phyloP scores from a whole-genome alignment of 1,284 basidiomycete genomes.

The Sphaerobolus stellatus region DNA sequence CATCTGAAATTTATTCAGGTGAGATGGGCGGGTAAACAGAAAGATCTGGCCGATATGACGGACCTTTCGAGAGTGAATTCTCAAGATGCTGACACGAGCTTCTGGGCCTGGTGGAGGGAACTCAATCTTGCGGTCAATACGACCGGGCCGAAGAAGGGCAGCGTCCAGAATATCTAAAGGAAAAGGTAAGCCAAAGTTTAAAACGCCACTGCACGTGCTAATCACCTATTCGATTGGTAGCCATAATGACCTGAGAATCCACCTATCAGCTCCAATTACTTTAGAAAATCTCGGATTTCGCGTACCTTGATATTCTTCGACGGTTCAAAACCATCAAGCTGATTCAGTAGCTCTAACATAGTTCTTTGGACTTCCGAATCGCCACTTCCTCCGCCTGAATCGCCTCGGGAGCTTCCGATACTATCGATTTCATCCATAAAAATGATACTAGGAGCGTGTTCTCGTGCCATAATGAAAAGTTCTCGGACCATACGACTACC shows the following conservation, averaged over 20 bases:
- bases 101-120: conserved; percentile 98
- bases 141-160: conserved; percentile 91
- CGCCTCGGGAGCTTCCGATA: conserved; percentile 92
- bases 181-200: background rate
- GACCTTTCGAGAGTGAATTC: conserved; percentile 96
- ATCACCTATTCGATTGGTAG: conserved; percentile 92
- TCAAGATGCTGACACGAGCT: conserved; percentile 93
- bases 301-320: conserved; percentile 93
- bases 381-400: conserved; percentile 84
- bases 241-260: conserved; percentile 80
- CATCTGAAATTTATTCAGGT: conserved; percentile 71
- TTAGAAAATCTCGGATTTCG: conserved; percentile 16
- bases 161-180: conserved; percentile 88
- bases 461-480: conserved; percentile 97
- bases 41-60: conserved; percentile 72
- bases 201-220: conserved; percentile 9
- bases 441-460: conserved; percentile 98
- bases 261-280: conserved; percentile 16
- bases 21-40: conserved; percentile 94
- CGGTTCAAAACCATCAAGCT: conserved; percentile 96
- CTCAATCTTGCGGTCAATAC: conserved; percentile 98
- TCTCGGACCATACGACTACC: conserved; percentile 96
- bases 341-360: conserved; percentile 96
- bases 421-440: conserved; percentile 99
- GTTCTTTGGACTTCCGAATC: conserved; percentile 98